A percentile compares a stretch with the other conserved stretches of the same genome.
phyloP scores from a whole-genome alignment of 306 rosid species.

The Vachellia pachyceras region DNA sequence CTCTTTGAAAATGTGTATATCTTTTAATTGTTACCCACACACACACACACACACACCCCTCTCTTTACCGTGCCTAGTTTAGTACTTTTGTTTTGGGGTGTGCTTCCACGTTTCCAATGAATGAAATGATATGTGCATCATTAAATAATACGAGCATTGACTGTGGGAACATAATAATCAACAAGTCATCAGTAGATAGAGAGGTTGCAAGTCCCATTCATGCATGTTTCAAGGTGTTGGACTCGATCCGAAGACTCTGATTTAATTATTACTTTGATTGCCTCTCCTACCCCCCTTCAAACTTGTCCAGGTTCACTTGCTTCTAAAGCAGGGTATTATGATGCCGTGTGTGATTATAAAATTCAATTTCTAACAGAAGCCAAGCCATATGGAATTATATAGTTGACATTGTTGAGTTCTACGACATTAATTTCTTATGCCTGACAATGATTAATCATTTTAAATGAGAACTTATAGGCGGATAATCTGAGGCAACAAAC shows the following conservation, averaged over 20 bases:
- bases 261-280: slow-evolving; percentile 6
- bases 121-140: background rate
- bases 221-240: slow-evolving; percentile 39
- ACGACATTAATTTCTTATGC: background rate
- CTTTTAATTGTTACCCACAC: background rate
- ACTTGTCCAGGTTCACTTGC: background rate
- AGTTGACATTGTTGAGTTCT: background rate
- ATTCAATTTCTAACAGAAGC: background rate
- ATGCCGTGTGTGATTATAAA: background rate
- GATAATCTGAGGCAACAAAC: slow-evolving; percentile 82
- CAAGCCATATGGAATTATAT: background rate
- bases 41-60: background rate
- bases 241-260: slow-evolving; percentile 8
- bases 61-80: background rate
- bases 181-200: slow-evolving; percentile 18
- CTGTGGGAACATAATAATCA: slow-evolving; percentile 21
- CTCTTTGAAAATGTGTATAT: slow-evolving; percentile 10
- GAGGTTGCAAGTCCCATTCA: slow-evolving; percentile 16
- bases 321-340: background rate
- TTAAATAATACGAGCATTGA: slow-evolving; percentile 30
- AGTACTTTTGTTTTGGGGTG: background rate
- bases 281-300: slow-evolving; percentile 7
- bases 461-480: slow-evolving; percentile 53
- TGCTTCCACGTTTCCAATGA: background rate
- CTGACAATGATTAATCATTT: background rate